Percentiles rank a stretch among this genome's conserved stretches.
phyloP scores from a whole-genome alignment of 2,329 filamentous ascomycete genomes.

The Emmonsiellopsis sp. region DNA sequence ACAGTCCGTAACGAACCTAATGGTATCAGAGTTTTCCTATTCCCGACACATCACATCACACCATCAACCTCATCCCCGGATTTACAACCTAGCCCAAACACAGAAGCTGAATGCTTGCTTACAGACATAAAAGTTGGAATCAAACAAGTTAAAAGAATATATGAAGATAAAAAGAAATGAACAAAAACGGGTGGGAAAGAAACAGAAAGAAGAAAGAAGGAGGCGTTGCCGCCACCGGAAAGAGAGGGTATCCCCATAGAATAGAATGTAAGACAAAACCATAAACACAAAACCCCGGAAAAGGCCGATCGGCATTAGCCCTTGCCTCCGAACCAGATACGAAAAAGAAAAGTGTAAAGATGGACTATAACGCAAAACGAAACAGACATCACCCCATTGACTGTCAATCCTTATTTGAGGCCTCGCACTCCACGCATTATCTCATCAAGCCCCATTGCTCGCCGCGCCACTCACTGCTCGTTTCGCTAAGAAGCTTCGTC shows the following conservation, averaged over 20 bases:
- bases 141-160: background rate
- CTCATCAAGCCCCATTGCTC: slow-evolving; percentile 19
- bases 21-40: too few species aligned
- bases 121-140: background rate
- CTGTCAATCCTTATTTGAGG: background rate
- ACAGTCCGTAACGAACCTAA: too few species aligned
- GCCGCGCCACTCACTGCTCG: slow-evolving; percentile 21
- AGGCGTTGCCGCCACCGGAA: background rate
- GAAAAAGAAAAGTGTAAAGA: slow-evolving; percentile 12
- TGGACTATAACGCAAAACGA: slow-evolving; percentile 5
- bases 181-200: background rate
- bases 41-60: too few species aligned
- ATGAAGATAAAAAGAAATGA: slow-evolving; percentile 2
- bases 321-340: background rate
- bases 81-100: background rate
- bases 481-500: slow-evolving; percentile 39
- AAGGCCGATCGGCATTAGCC: background rate
- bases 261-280: background rate
- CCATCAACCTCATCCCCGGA: too few species aligned
- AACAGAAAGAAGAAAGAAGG: background rate
- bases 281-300: background rate
- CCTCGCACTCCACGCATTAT: slow-evolving; percentile 3
- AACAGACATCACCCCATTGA: background rate
- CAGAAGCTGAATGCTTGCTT: background rate
- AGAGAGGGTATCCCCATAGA: background rate